Conservation (phyloP, 2,329 filamentous ascomycete genomes). For the Ascochyta lentis region DNA sequence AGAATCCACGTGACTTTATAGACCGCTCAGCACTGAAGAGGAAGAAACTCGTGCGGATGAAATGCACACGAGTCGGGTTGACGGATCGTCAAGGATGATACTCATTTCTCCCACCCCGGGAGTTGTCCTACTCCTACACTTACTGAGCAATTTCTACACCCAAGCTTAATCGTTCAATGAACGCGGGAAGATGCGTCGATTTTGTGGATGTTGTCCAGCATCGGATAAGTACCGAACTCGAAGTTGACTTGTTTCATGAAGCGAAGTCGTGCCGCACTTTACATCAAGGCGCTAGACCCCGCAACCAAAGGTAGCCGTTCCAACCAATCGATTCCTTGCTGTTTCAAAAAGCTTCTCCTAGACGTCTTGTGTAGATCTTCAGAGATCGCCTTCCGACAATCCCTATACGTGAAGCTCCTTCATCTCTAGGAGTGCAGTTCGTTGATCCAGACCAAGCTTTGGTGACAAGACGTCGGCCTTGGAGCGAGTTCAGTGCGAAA, state of each 20-base stretch:
- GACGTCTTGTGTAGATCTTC: background rate
- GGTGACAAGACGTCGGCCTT: too few species aligned
- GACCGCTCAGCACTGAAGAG: background rate
- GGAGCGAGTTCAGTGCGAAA: background rate
- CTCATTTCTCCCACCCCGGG: too few species aligned
- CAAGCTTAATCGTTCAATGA: too few species aligned
- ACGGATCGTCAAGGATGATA: too few species aligned
- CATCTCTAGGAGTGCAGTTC: too few species aligned
- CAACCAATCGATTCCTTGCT: background rate
- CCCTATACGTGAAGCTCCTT: background rate
- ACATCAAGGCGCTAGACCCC: constrained; percentile 1
- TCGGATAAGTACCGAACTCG: too few species aligned
- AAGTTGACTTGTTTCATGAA: background rate
- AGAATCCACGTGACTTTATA: background rate
- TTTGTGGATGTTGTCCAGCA: background rate
- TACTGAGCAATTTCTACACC: too few species aligned
- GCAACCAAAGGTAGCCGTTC: background rate
- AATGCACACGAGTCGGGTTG: background rate
- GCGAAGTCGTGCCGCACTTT: background rate
- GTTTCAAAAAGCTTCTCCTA: background rate
- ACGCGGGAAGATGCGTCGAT: too few species aligned
- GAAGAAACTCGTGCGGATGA: background rate
- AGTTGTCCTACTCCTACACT: too few species aligned
- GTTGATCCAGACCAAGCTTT: too few species aligned
- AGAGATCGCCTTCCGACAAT: background rate